Evolutionary conservation across 108 stramenopile genomes (phyloP).

Genomic region (Cyclostephanos invisitatus): DNA sequence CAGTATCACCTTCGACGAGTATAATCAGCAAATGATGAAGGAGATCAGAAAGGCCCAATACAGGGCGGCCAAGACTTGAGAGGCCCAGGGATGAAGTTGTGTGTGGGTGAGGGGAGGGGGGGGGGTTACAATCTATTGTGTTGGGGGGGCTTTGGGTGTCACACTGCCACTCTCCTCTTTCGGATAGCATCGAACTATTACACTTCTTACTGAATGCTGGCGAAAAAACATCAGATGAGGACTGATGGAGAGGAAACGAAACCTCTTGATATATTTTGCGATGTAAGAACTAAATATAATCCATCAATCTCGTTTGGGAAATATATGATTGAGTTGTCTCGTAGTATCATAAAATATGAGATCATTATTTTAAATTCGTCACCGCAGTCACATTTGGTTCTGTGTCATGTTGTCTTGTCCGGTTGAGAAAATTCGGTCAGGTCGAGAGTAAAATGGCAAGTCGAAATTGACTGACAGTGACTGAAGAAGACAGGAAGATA

Average conservation of each 20-base stretch:
- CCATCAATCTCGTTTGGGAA: neutral
- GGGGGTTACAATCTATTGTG: neutral
- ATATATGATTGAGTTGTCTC: neutral
- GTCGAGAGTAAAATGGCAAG: too few species aligned
- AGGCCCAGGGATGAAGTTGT: neutral
- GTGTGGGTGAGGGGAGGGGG: too few species aligned
- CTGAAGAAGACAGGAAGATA: too few species aligned
- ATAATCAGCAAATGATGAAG: constrained; percentile 53
- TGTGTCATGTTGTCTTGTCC: neutral
- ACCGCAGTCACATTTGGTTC: neutral
- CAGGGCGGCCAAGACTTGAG: constrained; percentile 39
- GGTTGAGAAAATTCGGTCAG: neutral
- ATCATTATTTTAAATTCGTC: neutral
- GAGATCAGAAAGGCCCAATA: constrained; percentile 55
- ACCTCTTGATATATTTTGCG: neutral
- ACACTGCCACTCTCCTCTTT: neutral
- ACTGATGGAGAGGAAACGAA: neutral
- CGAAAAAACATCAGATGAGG: too few species aligned
- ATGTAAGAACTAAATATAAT: neutral
- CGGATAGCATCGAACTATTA: neutral
- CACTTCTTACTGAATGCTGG: too few species aligned
- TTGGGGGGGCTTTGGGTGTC: neutral
- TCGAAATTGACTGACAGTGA: too few species aligned
- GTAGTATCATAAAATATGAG: neutral
- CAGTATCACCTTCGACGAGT: constrained; percentile 51